Percentiles rank a stretch among this genome's conserved stretches.
Conservation (phyloP, 306 rosid species). For the Fagus sylvatica region DNA sequence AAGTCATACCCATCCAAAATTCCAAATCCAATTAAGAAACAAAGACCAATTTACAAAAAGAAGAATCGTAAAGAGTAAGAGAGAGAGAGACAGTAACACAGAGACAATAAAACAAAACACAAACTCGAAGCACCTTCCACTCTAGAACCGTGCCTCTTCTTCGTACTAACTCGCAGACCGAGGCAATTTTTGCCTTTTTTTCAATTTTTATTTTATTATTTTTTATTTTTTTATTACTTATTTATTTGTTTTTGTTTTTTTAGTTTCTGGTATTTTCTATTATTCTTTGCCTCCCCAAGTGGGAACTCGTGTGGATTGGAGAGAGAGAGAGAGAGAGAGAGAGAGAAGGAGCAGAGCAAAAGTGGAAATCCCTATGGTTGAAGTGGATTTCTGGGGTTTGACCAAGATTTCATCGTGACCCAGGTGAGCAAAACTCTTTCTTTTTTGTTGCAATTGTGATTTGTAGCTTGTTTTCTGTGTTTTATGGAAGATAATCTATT, state of each 20-base stretch:
- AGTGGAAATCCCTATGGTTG: slow-evolving; percentile 29
- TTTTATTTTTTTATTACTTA: not conserved
- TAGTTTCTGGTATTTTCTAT: not conserved
- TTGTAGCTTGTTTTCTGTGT: slow-evolving; percentile 1
- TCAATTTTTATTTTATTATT: not conserved
- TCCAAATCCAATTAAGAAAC: not conserved
- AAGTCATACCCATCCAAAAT: not conserved
- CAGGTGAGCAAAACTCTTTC: slow-evolving; percentile 29
- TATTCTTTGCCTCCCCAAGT: slow-evolving; percentile 40
- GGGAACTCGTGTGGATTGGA: slow-evolving; percentile 21
- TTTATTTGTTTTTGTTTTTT: not conserved
- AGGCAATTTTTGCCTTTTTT: slow-evolving; percentile 17
- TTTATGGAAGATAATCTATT: slow-evolving; percentile 8
- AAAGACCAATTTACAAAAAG: not conserved
- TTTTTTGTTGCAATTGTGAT: not conserved
- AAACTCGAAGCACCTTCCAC: slow-evolving; percentile 26
- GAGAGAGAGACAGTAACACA: not conserved
- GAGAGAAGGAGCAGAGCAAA: slow-evolving; percentile 16
- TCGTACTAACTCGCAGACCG: slow-evolving; percentile 9
- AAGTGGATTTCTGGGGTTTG: slow-evolving; percentile 32
- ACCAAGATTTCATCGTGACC: slow-evolving; percentile 30
- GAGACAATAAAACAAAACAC: not conserved
- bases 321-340: not conserved
- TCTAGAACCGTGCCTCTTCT: slow-evolving; percentile 7
- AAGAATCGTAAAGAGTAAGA: slow-evolving; percentile 4